Evolutionary conservation across 495 filamentous ascomycete genomes (phyloP).

Genomic region (Friedmanniomyces simplex): DNA sequence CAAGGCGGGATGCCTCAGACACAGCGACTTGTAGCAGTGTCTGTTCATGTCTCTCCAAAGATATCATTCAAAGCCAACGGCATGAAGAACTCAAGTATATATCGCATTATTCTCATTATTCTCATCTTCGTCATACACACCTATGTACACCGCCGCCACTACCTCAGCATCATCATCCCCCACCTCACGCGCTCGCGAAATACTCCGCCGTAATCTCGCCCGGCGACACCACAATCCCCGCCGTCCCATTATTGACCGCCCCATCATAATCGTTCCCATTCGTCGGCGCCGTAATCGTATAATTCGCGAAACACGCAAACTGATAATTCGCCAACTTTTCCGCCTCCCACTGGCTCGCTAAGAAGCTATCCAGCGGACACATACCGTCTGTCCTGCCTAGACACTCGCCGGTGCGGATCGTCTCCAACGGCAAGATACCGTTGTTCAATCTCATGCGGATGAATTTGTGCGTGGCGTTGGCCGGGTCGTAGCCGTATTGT

Average conservation of each 20-base stretch:
- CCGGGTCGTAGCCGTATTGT: conserved; percentile 31
- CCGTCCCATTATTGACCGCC: conserved; percentile 21
- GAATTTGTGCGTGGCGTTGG: conserved; percentile 34
- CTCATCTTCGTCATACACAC: too few relatives aligned
- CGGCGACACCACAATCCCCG: conserved; percentile 3
- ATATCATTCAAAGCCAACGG: too few relatives aligned
- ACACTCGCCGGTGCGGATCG: conserved; percentile 31
- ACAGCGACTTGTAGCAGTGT: too few relatives aligned
- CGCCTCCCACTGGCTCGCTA: conserved; percentile 26
- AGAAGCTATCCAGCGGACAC: conserved; percentile 28
- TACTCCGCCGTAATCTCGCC: conserved; percentile 14
- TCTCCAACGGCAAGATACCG: conserved; percentile 33
- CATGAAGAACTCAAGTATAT: too few relatives aligned
- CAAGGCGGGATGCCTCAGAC: too few relatives aligned
- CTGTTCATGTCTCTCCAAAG: too few relatives aligned
- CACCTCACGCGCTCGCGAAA: not conserved
- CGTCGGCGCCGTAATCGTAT: conserved; percentile 26
- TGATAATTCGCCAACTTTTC: conserved; percentile 29
- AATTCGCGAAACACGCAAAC: conserved; percentile 35
- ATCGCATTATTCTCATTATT: too few relatives aligned
- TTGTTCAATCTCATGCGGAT: conserved; percentile 35
- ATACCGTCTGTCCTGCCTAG: conserved; percentile 30
- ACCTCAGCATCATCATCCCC: not conserved
- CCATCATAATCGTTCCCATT: conserved; percentile 34
- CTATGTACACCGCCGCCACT: not conserved